Evolutionary conservation across 805 yeast genomes (phyloP).

Genomic region (Yarrowia osloensis): DNA sequence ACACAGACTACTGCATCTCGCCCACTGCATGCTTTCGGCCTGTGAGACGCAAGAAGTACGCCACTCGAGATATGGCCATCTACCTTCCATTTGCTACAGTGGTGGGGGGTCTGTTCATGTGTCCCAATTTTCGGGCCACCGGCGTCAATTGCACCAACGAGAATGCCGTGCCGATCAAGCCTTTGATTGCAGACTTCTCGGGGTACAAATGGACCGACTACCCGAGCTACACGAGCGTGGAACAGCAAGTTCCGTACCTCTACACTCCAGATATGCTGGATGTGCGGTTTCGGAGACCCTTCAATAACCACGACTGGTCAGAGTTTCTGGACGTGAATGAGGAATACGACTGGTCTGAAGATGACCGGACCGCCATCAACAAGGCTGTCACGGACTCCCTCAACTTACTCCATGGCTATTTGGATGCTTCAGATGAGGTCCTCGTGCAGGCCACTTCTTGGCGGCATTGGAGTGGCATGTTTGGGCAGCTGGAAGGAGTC

Average conservation of each 20-base stretch:
- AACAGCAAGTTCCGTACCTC: constrained; percentile 57
- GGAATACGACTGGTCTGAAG: constrained; percentile 47
- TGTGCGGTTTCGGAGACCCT: constrained; percentile 36
- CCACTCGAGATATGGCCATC: constrained; percentile 48
- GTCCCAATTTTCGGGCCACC: constrained; percentile 43
- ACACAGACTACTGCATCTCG: constrained; percentile 8
- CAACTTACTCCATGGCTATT: not conserved
- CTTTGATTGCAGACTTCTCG: constrained; percentile 61
- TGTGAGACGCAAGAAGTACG: constrained; percentile 61
- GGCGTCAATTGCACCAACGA: constrained; percentile 35
- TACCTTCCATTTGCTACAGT: constrained; percentile 56
- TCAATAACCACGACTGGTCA: constrained; percentile 49
- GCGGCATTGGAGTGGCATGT: not conserved
- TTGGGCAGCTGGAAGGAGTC: not conserved
- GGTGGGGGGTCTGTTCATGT: constrained; percentile 64
- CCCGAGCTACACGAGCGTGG: constrained; percentile 25
- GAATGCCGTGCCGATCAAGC: constrained; percentile 50
- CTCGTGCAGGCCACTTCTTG: constrained; percentile 5
- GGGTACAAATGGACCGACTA: constrained; percentile 50
- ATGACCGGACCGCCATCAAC: constrained; percentile 41
- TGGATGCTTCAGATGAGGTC: constrained; percentile 16
- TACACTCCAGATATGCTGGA: constrained; percentile 50
- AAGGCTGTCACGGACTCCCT: constrained; percentile 13
- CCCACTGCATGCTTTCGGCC: constrained; percentile 52
- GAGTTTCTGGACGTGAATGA: constrained; percentile 53